Evolutionary conservation across 139 green algal genomes (phyloP).

Genomic region (Deuterostichococcus epilithicus): DNA sequence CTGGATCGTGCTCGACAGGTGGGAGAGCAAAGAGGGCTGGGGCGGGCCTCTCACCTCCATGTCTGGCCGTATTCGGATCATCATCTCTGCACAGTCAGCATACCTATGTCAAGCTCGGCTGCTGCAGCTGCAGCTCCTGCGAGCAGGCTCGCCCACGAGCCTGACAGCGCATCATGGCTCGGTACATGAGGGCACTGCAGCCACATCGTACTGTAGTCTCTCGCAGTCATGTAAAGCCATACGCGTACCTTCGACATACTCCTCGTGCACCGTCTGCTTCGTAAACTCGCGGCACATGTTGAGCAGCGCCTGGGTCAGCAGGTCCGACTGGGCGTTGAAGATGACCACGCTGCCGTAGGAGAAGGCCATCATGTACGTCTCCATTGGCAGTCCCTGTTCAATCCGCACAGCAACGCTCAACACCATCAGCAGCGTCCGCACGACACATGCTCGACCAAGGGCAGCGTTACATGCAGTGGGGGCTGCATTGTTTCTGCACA

Average conservation of each 20-base stretch:
- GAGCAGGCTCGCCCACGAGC: neutral
- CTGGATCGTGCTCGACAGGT: no score
- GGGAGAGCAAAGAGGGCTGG: no score
- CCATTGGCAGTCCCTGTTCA: conserved; percentile 31
- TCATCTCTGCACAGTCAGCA: conserved; percentile 28
- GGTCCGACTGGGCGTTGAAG: conserved; percentile 36
- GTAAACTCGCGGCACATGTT: neutral
- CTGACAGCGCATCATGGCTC: no score
- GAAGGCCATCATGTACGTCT: conserved; percentile 48
- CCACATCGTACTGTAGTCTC: no score
- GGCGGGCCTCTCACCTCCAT: neutral
- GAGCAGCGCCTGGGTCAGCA: neutral
- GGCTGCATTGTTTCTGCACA: no score
- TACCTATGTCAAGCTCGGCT: neutral
- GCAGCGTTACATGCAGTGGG: no score
- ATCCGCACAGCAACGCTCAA: neutral
- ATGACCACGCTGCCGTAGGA: conserved; percentile 56
- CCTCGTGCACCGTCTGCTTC: neutral
- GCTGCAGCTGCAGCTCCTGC: conserved; percentile 6
- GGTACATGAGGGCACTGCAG: no score
- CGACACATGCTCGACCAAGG: conserved; percentile 11
- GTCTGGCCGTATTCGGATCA: conserved; percentile 22
- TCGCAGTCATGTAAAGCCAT: neutral
- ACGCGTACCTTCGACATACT: neutral
- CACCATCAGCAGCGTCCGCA: conserved; percentile 16